These are phyloP conservation scores for Fusarium luffae DNA, from an alignment of 2,329 filamentous ascomycete species.

Conservation along the genomic window DNA sequence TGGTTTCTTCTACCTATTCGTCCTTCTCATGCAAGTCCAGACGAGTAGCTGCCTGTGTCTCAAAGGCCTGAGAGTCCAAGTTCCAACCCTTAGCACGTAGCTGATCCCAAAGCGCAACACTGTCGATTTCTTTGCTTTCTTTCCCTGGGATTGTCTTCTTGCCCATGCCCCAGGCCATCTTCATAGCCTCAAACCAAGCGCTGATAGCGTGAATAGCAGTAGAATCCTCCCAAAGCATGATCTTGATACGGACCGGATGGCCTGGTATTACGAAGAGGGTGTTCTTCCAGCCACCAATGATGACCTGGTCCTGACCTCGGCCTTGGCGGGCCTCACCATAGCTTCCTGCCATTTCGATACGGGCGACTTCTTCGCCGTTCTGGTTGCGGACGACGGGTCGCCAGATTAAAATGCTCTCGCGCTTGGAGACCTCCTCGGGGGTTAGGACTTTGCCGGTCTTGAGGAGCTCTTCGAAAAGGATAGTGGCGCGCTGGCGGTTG, in stretches of 20 bases:
- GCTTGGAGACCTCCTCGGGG: constrained; percentile 72
- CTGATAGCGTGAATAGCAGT: constrained; percentile 47
- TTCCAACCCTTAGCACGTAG: constrained; percentile 51
- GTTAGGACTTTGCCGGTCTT: constrained; percentile 63
- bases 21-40: constrained; percentile 47
- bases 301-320: constrained; percentile 1
- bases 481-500: constrained; percentile 86
- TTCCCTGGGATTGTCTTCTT: constrained; percentile 31
- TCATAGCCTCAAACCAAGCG: constrained; percentile 54
- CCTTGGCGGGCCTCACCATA: constrained; percentile 50
- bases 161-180: constrained; percentile 50
- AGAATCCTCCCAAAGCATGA: constrained; percentile 51
- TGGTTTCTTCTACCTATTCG: constrained; percentile 16
- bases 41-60: constrained; percentile 52
- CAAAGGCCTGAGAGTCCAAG: constrained; percentile 50
- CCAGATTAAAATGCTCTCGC: constrained; percentile 71
- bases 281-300: constrained; percentile 47
- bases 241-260: constrained; percentile 44
- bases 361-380: constrained; percentile 42
- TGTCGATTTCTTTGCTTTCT: constrained; percentile 11
- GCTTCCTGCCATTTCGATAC: constrained; percentile 56
- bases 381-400: constrained; percentile 47
- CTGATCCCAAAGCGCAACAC: constrained; percentile 45
- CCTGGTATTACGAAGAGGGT: constrained; percentile 48
- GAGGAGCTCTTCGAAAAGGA: constrained; percentile 74